Percentiles rank a stretch among this genome's conserved stretches.
Evolutionary conservation across 305 asterid genomes (phyloP).

Genomic region (Fraxinus paxiana): DNA sequence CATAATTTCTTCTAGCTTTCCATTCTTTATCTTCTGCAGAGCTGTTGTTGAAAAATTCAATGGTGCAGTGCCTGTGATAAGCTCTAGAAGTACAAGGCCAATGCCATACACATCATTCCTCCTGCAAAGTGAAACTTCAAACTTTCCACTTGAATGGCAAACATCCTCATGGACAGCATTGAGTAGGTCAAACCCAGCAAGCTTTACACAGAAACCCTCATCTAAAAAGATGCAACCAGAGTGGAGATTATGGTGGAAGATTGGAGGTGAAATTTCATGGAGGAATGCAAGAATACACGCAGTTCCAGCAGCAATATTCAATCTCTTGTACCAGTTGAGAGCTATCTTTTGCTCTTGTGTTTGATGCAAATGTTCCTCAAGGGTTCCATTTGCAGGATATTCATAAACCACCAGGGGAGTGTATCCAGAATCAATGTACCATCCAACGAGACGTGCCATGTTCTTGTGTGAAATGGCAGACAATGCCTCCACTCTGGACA

Average conservation of each 20-base stretch:
- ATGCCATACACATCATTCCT: conserved; percentile 51
- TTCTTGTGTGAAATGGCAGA: conserved; percentile 47
- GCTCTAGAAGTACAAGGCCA: conserved; percentile 51
- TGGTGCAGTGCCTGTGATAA: conserved; percentile 41
- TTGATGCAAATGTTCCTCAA: conserved; percentile 39
- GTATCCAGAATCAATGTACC: conserved; percentile 46
- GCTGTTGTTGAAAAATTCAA: conserved; percentile 25
- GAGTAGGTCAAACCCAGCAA: conserved; percentile 44
- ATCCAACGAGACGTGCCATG: conserved; percentile 51
- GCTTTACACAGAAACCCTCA: conserved; percentile 36
- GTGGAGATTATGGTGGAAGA: conserved; percentile 46
- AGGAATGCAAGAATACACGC: conserved; percentile 54
- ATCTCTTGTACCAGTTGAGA: conserved; percentile 50
- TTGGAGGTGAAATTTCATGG: conserved; percentile 50
- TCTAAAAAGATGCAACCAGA: conserved; percentile 53
- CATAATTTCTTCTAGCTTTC: conserved; percentile 63
- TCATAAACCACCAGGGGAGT: conserved; percentile 47
- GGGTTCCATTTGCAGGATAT: conserved; percentile 47
- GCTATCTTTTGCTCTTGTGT: conserved; percentile 30
- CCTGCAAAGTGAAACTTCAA: conserved; percentile 19
- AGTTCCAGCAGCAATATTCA: conserved; percentile 45
- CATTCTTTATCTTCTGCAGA: conserved; percentile 55
- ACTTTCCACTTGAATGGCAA: conserved; percentile 15
- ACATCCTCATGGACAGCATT: conserved; percentile 11
- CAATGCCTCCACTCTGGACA: conserved; percentile 44